These are phyloP conservation scores for Stylosanthes scabra DNA, from an alignment of 331 rosid species.

Conservation along the genomic window DNA sequence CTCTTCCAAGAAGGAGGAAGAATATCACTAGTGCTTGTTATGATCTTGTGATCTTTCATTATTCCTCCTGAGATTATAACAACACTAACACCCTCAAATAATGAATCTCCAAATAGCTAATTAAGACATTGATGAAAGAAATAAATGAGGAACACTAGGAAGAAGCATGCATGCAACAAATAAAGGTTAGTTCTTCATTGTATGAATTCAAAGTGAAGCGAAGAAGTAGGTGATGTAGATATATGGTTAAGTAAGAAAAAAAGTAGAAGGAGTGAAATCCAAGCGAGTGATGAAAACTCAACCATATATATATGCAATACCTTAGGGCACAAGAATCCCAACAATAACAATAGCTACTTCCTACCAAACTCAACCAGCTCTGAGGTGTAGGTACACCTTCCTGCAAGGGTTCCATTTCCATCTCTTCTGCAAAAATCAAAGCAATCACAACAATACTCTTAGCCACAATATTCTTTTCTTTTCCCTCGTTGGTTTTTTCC, in stretches of 20 bases:
- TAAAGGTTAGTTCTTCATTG: slow-evolving; percentile 10
- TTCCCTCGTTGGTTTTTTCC: background rate
- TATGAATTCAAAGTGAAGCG: slow-evolving; percentile 57
- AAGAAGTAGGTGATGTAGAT: slow-evolving; percentile 54
- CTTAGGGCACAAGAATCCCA: slow-evolving; percentile 52
- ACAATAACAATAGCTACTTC: slow-evolving; percentile 34
- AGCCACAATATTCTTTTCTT: background rate
- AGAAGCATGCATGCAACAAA: background rate
- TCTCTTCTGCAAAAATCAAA: slow-evolving; percentile 35
- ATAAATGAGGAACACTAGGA: too few species aligned
- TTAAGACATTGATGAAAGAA: background rate
- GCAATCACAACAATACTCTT: background rate
- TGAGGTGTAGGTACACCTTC: slow-evolving; percentile 29
- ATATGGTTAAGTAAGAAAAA: slow-evolving; percentile 31
- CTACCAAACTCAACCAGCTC: slow-evolving; percentile 50
- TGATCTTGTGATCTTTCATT: slow-evolving; percentile 44
- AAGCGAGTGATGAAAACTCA: slow-evolving; percentile 49
- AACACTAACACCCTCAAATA: slow-evolving; percentile 13
- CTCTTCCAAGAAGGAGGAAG: slow-evolving; percentile 58
- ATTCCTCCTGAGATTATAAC: slow-evolving; percentile 35
- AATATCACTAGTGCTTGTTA: slow-evolving; percentile 42
- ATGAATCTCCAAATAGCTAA: slow-evolving; percentile 18
- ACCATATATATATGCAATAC: slow-evolving; percentile 30
- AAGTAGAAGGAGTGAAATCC: slow-evolving; percentile 47
- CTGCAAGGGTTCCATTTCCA: slow-evolving; percentile 39